A percentile compares a stretch with the other conserved stretches of the same genome.
These are phyloP conservation scores for Bremia lactucae DNA, from an alignment of 352 stramenopile species.

Conservation along the genomic window DNA sequence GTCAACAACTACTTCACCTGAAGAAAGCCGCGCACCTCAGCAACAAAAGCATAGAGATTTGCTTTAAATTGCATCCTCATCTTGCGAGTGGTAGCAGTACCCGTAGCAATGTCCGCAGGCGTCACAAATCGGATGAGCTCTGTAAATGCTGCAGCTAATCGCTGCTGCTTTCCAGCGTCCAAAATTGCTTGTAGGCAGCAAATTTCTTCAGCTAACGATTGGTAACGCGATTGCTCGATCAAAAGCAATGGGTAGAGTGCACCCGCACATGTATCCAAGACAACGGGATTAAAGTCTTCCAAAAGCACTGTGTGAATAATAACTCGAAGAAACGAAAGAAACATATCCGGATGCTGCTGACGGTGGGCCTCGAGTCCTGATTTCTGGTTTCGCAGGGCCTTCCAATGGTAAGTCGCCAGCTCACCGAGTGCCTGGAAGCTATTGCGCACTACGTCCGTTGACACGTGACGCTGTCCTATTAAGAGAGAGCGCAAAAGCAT, in stretches of 20 bases:
- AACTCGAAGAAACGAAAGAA: constrained; percentile 60
- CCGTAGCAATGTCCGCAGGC: constrained; percentile 48
- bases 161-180: constrained; percentile 35
- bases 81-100: constrained; percentile 50
- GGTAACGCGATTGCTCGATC: constrained; percentile 65
- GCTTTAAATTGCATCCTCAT: constrained; percentile 69
- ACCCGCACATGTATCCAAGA: constrained; percentile 57
- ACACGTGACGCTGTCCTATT: constrained; percentile 63
- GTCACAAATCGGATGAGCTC: constrained; percentile 59
- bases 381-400: constrained; percentile 36
- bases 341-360: constrained; percentile 42
- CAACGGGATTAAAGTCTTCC: constrained; percentile 64
- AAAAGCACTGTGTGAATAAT: constrained; percentile 76
- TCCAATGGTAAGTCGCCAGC: constrained; percentile 61
- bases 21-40: constrained; percentile 71
- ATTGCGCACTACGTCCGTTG: constrained; percentile 64
- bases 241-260: constrained; percentile 76
- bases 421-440: constrained; percentile 78
- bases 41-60: constrained; percentile 74
- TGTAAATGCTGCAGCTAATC: constrained; percentile 46
- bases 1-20: constrained; percentile 81
- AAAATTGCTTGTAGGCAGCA: constrained; percentile 33
- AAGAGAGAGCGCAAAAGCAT: constrained; percentile 69
- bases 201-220: constrained; percentile 52
- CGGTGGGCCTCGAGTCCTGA: constrained; percentile 38